Base-by-base conservation (phyloP, 1,139 yeast genomes). In the Blastobotrys arbuscula region DNA sequence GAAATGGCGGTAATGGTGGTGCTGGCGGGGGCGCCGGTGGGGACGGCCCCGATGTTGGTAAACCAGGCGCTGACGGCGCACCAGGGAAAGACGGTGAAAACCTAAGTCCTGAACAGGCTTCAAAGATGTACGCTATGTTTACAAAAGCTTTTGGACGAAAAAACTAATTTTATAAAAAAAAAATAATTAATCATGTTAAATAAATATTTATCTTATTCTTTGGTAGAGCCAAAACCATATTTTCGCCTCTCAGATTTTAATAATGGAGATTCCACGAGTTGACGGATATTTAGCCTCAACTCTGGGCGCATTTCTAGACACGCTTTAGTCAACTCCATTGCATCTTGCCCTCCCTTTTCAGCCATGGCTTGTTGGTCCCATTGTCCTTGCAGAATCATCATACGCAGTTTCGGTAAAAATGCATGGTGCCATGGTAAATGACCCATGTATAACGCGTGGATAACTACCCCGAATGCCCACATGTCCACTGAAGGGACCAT, bases 381-480 rank as follows among this genome's bases (percentile, higher is more conserved):
- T 48, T 77, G 76, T 1, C 86, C 94, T 2, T 83, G 78, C 28
- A 81, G 67, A 44, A 90, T 89, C 72, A 81, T 77, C 18, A 85
- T 79, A 39, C 89, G 73, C 52, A 89, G 71, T 55, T 89, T 70
- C 4, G 96, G 95, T 58, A 86, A 89, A 61, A 82, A 84, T 18
- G 78, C 78, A 64, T 88, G 96, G 53, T 80, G 82, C 69, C 89
- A 90, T 1, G 97, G 97, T 47, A 89, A 68, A 55, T 74, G 78
- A 0, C 95, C 92, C 39, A 80, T 76, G 42, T 83, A 69, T 78
- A 88, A 76, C 1, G 95, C 80, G 63, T 79, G 88, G 10, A 84
- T 58, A 53, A 85, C 70, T 0, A 89, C 87, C 1, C 97, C 97
- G 47, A 85, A 73, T 0, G 97, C 95, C 97, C 97, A 90, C 10